Conservation (phyloP, 805 yeast species). For the Jamesozyma jinghongensis region DNA sequence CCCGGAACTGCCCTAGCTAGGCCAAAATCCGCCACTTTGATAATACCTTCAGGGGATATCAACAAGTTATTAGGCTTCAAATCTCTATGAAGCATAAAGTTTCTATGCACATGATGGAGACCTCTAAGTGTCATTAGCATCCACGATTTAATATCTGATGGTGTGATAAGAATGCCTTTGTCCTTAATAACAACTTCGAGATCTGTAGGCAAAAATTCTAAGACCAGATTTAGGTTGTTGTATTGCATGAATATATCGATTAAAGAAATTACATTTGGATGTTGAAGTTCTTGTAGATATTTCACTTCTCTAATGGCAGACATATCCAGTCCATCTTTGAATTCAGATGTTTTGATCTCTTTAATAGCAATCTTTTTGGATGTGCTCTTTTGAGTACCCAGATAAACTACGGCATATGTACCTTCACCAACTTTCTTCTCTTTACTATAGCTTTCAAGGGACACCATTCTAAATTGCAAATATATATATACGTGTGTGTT, state of each 20-base stretch:
- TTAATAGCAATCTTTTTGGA: conserved; percentile 75
- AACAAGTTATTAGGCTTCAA: conserved; percentile 86
- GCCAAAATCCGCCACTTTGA: conserved; percentile 97
- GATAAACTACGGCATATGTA: conserved; percentile 92
- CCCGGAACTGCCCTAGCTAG: conserved; percentile 77
- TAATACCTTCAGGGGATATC: conserved; percentile 75
- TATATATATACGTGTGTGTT: no score
- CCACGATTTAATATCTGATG: conserved; percentile 91
- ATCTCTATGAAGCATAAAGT: conserved; percentile 84
- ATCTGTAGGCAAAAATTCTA: conserved; percentile 89
- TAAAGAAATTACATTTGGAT: conserved; percentile 75
- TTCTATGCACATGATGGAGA: conserved; percentile 89
- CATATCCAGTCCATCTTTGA: conserved; percentile 96
- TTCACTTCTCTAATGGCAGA: conserved; percentile 92
- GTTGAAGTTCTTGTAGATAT: conserved; percentile 71
- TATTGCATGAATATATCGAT: conserved; percentile 74
- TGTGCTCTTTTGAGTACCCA: conserved; percentile 49
- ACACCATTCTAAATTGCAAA: background rate
- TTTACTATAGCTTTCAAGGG: conserved; percentile 7
- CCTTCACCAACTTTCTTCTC: conserved; percentile 97
- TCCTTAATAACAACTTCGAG: conserved; percentile 84
- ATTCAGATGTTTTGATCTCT: conserved; percentile 88
- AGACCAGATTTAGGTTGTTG: conserved; percentile 65
- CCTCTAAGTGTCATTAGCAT: conserved; percentile 90
- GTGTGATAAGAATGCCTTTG: conserved; percentile 60